Base-by-base conservation (phyloP, 2,329 filamentous ascomycete genomes). In the Aspergillus versicolor region DNA sequence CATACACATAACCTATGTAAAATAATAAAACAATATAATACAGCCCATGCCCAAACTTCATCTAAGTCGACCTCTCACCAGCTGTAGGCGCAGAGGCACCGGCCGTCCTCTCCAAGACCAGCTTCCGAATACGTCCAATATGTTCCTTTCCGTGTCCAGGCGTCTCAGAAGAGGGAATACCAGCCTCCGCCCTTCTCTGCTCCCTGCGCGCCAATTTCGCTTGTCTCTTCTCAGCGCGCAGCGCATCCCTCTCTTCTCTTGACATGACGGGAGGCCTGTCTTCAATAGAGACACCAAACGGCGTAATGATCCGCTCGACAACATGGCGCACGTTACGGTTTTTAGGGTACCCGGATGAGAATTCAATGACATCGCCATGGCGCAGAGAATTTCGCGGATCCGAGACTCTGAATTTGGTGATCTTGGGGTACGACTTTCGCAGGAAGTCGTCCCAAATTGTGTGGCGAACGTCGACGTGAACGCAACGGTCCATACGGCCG, bases 351-450 rank as follows among this genome's bases (percentile, higher is more conserved):
- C 75, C 75, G 7, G 73, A 75, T 53, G 73, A 72, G 57, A 77
- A 78, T 59, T 77, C 73, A 56, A 78, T 74, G 50, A 77, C 72
- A 52, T 78, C 75, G n/a, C 75, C 75, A 40, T 75, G 69, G 41
- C 75, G 73, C 37, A 77, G 67, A 7, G 74, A 77, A 62, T 77
- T 70, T 53, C 64, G 67, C 12, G 75, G 75, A 57, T 78, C 75
- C 1, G 70, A 65, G 1, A 77, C 75, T 7, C 73, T 60, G 58
- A 67, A 72, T 12, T 62, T 65, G 12, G 67, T 73, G 40, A 68
- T 65, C 54, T 71, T 64, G 2, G 72, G 70, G 64, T 73, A 77
- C 50, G 59, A 64, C 62, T 76, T 76, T 54, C 68, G 70, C 41
- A 77, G 66, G 44, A 70, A 64, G 21, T 67, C 63, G 64, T 77